phyloP scores from a whole-genome alignment of 345 rosid genomes.

The Linum usitatissimum region DNA sequence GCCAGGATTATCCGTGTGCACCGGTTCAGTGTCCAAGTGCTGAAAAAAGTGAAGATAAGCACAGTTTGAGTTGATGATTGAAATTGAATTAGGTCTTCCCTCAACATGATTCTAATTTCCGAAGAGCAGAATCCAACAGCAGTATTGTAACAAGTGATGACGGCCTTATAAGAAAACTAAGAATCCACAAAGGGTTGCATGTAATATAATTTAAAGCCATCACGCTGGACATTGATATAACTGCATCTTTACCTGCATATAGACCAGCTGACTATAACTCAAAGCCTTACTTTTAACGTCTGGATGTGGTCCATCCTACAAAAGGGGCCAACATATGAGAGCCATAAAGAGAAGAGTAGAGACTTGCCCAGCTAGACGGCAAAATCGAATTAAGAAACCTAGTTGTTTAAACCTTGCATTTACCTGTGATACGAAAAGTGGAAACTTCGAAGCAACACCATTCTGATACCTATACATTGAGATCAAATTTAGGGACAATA shows the following conservation, averaged over 20 bases:
- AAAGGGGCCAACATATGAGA: neutral
- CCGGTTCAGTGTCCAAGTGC: constrained; percentile 74
- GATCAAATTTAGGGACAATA: constrained; percentile 10
- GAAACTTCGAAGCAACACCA: constrained; percentile 66
- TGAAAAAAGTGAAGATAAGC: constrained; percentile 24
- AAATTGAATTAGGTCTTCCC: neutral
- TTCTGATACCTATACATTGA: constrained; percentile 53
- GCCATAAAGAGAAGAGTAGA: constrained; percentile 9
- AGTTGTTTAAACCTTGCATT: neutral
- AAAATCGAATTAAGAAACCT: neutral
- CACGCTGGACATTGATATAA: too few species aligned
- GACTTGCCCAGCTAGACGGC: neutral
- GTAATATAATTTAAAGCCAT: too few species aligned
- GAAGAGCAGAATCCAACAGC: neutral
- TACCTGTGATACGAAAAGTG: constrained; percentile 92
- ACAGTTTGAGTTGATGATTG: neutral
- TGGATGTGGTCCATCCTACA: constrained; percentile 70
- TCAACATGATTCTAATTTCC: neutral
- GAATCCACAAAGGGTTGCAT: neutral
- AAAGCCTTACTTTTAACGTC: constrained; percentile 62
- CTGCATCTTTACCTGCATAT: constrained; percentile 58
- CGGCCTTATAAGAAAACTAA: neutral
- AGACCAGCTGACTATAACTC: constrained; percentile 73
- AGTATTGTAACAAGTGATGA: neutral
- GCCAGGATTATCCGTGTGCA: constrained; percentile 78